Percentiles rank a stretch among this genome's conserved stretches.
These are phyloP conservation scores for Halophytophthora polymorphica DNA, from an alignment of 352 stramenopile species.

Conservation along the genomic window DNA sequence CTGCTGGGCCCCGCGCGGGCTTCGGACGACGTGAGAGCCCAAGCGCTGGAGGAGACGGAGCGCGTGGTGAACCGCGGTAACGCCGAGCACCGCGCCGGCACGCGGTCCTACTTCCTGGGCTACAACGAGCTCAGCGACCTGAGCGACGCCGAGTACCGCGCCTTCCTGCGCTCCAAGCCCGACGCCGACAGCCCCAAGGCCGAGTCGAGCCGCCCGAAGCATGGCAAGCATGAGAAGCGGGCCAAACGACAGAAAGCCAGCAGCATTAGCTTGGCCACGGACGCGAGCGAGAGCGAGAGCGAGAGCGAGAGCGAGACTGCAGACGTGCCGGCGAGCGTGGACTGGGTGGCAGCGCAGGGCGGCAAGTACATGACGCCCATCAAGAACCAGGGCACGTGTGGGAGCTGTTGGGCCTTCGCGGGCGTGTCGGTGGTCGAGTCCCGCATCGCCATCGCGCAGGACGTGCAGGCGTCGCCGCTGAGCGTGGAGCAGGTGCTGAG, in stretches of 20 bases:
- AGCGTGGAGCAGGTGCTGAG: constrained; percentile 86
- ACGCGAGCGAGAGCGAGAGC: constrained; percentile 14
- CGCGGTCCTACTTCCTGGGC: constrained; percentile 46
- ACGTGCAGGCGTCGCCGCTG: constrained; percentile 56
- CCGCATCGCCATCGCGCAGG: constrained; percentile 71
- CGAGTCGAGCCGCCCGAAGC: constrained; percentile 20
- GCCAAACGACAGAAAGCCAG: constrained; percentile 14
- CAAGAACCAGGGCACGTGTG: constrained; percentile 92
- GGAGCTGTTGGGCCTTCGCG: constrained; percentile 92
- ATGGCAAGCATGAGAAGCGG: constrained; percentile 2
- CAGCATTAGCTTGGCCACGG: constrained; percentile 22
- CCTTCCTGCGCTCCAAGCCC: constrained; percentile 49
- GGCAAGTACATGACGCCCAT: constrained; percentile 88
- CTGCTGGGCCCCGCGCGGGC: constrained; percentile 40
- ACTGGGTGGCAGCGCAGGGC: constrained; percentile 66
- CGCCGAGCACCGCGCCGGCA: constrained; percentile 31
- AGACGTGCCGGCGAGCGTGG: constrained; percentile 44
- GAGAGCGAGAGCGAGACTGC: constrained; percentile 14
- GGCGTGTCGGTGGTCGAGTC: constrained; percentile 72
- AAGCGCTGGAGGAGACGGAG: constrained; percentile 41
- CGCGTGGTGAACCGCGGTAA: constrained; percentile 49
- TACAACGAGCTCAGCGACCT: constrained; percentile 73
- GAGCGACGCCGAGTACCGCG: constrained; percentile 59
- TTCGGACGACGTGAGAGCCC: constrained; percentile 37
- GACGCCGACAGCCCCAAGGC: constrained; percentile 20